Evolutionary conservation across 2,329 filamentous ascomycete genomes (phyloP), one percentile per base, ranked within the genome.

Genomic region (Ceratocystiopsis brevicomis): DNA sequence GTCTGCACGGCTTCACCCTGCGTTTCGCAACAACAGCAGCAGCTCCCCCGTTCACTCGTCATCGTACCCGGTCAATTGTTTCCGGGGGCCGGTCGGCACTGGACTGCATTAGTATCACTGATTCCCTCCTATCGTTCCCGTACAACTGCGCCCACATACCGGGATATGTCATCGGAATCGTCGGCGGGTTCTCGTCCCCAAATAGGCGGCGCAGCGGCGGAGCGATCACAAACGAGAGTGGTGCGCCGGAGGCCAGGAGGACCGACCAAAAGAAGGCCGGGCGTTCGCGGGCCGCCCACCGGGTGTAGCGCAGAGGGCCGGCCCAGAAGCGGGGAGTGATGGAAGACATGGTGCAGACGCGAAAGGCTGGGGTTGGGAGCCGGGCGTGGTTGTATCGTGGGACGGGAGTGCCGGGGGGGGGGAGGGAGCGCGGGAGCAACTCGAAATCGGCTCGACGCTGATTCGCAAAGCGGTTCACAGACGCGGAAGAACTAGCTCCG

Each of bases 191-290:
- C 53, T 76, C 64, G 58, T 94, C 85, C 53, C 87, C 87, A 45
- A 93, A 61, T 50, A 65, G 68, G 49, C 67, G 64, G 59, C 87
- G 69, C 52, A 92, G 66, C 40, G 84, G 81, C 38, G 87, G 86
- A 1, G 84, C 78, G 45, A 71, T 67, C 47, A 80, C 60, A 49
- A 93, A 65, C 45, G 73, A 64, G 45, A 81, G 61, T 34, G 88
- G 90, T 12, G 86, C 86, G 44, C 75, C 55, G 50, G 62, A 66
- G 53, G 83, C 88, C 51, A 96, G 65, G 46, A 83, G 57, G 55
- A 84, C 66, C 54, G 83, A 85, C 73, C 77, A 96, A 71, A 95
- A 93, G 66, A 86, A 81, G 47, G 86, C 86, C 42, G 90, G 90
- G 61, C 81, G 82, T 62, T 90, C 80, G 64, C 85, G 79, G 41